Evolutionary conservation across 2,329 filamentous ascomycete genomes (phyloP), one percentile per base, ranked within the genome.

Genomic region (Tolypocladium cylindrosporum): DNA sequence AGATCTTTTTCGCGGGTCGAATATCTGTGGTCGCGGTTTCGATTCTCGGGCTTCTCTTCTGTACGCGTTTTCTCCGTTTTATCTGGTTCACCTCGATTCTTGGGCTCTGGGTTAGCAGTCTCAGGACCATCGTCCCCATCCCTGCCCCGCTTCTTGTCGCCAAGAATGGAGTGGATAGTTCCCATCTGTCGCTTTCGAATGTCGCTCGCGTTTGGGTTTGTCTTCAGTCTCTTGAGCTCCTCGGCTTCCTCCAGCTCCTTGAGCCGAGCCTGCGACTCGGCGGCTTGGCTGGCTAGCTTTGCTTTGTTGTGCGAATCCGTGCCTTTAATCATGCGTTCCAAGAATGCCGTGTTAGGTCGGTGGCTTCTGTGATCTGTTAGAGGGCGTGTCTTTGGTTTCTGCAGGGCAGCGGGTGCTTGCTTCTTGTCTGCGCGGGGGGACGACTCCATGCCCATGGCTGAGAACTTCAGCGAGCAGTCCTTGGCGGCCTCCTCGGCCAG

Each of bases 311-410:
- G 93, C 57, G 74, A 88, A 65, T 95, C 89, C 10, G 91, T 95
- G 64, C 94, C 89, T 62, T 87, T 88, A 61, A 99, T 90, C 58
- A 97, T 89, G 66, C 94, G 88, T 59, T 86, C 86, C 48, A 99
- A 76, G 69, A 97, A 97, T 40, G 89, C 83, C 0, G 90, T 97
- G 67, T 99, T 97, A 3, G 93, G 92, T 69, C 93, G 97, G 31
- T 34, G n/a, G 19, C 16, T 51, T 36, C 48, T 51, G 48, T 0
- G 2, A n/a, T 51, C 8, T 36, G 48, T 51, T 51, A 51, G 48
- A 34, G 9, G 31, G 19, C 4, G 48, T 21, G 19, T 51, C 19
- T 5, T 36, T 31, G 9, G 3, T 42, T 27, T 11, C 9, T 4
- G 14, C 51, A 9, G 13, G 3, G 16, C 11, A 10, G 19, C 8